Percentiles rank a stretch among this genome's conserved stretches.
These are phyloP conservation scores for Lentinula aciculospora DNA, from an alignment of 768 basidiomycete species.

Conservation along the genomic window DNA sequence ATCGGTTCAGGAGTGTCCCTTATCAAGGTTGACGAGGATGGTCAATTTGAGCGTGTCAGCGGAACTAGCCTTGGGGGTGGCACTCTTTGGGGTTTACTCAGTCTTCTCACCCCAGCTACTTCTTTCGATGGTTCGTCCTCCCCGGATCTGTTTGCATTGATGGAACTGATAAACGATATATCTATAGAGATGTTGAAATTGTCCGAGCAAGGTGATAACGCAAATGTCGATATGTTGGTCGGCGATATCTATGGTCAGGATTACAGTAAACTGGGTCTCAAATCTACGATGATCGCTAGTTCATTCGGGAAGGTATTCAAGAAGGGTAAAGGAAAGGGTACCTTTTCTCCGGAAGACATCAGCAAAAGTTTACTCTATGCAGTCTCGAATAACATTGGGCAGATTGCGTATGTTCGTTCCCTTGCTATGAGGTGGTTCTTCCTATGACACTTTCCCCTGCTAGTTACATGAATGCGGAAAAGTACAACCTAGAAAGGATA, in stretches of 20 bases:
- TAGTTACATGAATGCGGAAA: constrained; percentile 99
- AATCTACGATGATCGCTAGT: constrained; percentile 96
- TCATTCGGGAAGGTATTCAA: constrained; percentile 99
- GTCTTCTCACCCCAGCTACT: constrained; percentile 89
- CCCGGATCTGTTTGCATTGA: not conserved
- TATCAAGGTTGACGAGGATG: constrained; percentile 95
- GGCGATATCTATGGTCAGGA: constrained; percentile 99
- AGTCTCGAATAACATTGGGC: constrained; percentile 98
- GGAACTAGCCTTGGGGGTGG: constrained; percentile 97
- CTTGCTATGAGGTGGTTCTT: not conserved
- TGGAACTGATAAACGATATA: not conserved
- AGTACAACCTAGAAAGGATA: constrained; percentile 92
- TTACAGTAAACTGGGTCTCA: constrained; percentile 90
- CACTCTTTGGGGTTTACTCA: constrained; percentile 94
- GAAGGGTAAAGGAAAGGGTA: constrained; percentile 72
- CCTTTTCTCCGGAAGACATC: constrained; percentile 89
- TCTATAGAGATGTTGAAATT: constrained; percentile 92
- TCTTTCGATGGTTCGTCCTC: constrained; percentile 84
- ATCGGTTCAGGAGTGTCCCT: constrained; percentile 98
- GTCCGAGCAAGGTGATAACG: constrained; percentile 92
- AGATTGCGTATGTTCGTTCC: constrained; percentile 83
- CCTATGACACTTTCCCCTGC: constrained; percentile 6
- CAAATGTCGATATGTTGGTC: constrained; percentile 95
- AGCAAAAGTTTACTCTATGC: constrained; percentile 92
- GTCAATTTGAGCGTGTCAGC: constrained; percentile 91